phyloP scores from a whole-genome alignment of 108 stramenopile species.

The Skeletonema menzelii region DNA sequence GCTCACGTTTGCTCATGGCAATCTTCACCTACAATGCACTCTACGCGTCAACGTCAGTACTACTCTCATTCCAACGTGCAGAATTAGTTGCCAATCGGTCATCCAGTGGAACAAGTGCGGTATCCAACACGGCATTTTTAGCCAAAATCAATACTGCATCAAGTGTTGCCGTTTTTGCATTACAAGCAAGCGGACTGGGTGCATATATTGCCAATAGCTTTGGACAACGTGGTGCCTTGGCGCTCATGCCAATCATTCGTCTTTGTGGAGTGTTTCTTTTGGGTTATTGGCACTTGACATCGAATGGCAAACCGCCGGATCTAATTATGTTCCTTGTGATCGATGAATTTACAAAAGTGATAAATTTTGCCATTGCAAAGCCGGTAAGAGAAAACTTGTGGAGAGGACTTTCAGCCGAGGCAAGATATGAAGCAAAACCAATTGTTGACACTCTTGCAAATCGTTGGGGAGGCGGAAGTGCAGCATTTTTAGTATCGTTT shows the following conservation, averaged over 20 bases:
- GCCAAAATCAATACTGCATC: conserved; percentile 87
- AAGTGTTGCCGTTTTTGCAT: conserved; percentile 76
- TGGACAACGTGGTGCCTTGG: conserved; percentile 75
- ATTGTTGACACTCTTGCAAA: conserved; percentile 90
- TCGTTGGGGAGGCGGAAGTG: conserved; percentile 91
- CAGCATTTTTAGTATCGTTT: conserved; percentile 78
- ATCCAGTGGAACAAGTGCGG: conserved; percentile 45
- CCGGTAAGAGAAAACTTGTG: conserved; percentile 87
- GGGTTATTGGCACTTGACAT: conserved; percentile 80
- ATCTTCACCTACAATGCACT: conserved; percentile 94
- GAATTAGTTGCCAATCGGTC: conserved; percentile 77
- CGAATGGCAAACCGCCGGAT: conserved; percentile 73
- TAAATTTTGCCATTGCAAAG: conserved; percentile 88
- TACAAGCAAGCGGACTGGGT: conserved; percentile 83
- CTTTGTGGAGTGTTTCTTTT: conserved; percentile 62
- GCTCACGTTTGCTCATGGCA: conserved; percentile 82
- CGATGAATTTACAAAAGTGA: conserved; percentile 88
- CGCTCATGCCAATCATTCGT: conserved; percentile 82
- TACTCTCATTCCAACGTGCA: conserved; percentile 88
- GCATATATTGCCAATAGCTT: conserved; percentile 66
- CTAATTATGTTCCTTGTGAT: conserved; percentile 76
- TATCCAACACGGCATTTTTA: conserved; percentile 83
- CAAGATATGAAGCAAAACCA: conserved; percentile 90
- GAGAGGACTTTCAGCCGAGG: conserved; percentile 85
- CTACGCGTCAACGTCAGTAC: conserved; percentile 75